These are phyloP conservation scores for Sporothrix protearum DNA, from an alignment of 2,329 filamentous ascomycete species.

Conservation along the genomic window DNA sequence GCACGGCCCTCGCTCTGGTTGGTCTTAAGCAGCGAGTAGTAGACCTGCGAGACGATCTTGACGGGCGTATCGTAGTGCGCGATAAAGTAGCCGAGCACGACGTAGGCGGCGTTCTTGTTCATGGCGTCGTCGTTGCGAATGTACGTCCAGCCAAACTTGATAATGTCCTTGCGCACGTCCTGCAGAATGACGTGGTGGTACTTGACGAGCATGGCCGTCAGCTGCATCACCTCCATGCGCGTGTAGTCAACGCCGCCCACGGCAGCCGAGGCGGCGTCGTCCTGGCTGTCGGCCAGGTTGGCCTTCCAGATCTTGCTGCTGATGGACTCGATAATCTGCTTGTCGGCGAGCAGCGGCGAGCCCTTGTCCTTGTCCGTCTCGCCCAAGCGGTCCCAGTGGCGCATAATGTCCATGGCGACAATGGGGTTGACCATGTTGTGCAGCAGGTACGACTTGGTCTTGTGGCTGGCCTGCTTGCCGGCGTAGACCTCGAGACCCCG, in stretches of 20 bases:
- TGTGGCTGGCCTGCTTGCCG: constrained; percentile 72
- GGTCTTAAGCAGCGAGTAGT: constrained; percentile 82
- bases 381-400: constrained; percentile 64
- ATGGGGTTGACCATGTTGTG: constrained; percentile 94
- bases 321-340: constrained; percentile 80
- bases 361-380: constrained; percentile 42
- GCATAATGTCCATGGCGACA: constrained; percentile 92
- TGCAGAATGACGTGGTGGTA: constrained; percentile 85
- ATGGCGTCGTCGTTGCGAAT: constrained; percentile 98
- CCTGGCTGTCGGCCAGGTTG: constrained; percentile 73
- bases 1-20: constrained; percentile 93
- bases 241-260: constrained; percentile 92
- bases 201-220: constrained; percentile 92
- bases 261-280: constrained; percentile 66
- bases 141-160: constrained; percentile 98
- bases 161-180: constrained; percentile 93
- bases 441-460: constrained; percentile 88
- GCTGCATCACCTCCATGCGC: constrained; percentile 89
- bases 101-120: constrained; percentile 97
- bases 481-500: constrained; percentile 86
- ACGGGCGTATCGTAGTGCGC: constrained; percentile 92
- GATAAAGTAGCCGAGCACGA: constrained; percentile 96
- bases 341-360: constrained; percentile 73
- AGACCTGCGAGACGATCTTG: constrained; percentile 95
- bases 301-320: constrained; percentile 93